Base-by-base conservation (phyloP, 176 grass and related monocot genomes). In the Bonia amplexicaulis region DNA sequence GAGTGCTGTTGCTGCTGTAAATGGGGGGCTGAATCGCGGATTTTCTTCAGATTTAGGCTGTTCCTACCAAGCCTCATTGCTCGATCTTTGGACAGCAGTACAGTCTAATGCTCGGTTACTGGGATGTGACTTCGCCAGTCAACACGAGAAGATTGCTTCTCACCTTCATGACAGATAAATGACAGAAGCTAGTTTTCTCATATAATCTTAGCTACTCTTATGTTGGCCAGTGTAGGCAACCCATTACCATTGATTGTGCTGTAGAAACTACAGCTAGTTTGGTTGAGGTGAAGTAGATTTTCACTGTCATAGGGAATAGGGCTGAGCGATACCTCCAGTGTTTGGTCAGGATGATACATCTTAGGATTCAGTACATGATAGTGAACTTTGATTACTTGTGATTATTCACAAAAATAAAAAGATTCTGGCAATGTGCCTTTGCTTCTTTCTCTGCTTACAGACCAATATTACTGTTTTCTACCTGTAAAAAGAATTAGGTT, bases 21-120 rank as follows among this genome's bases (percentile, higher is more conserved):
- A 64, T 79, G 79, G 82, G 57, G 59, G 22, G 44, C 31, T 48
- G 67, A 65, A 63, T 69, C 66, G 77, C 3, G 37, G 35, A 12
- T 6, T 83, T 60, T 39, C 62, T 63, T 69, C 22, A 41, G 61
- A 71, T 57, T 69, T 76, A 84, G 80, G 49, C 25, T 13, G 78
- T 37, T 83, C 23, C 57, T 92, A 81, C 81, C 62, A 85, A 66
- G 90, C 87, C 74, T 90, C 93, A 2, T 40, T 93, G 82, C 58
- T 83, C 80, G 91, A 96, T 91, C 85, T 96, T 45, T 84, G 52
- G 45, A 86, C 88, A 71, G 91, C 89, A 23, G 66, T 91, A 45
- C 60, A 83, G 74, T 96, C 77, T 40, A 89, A 93, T 73, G 39
- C 46, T 79, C 81, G 25, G 76, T 71, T 96, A 40, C 53, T 88